Evolutionary conservation across 768 basidiomycete genomes (phyloP).

Genomic region (Podaxis sp.): DNA sequence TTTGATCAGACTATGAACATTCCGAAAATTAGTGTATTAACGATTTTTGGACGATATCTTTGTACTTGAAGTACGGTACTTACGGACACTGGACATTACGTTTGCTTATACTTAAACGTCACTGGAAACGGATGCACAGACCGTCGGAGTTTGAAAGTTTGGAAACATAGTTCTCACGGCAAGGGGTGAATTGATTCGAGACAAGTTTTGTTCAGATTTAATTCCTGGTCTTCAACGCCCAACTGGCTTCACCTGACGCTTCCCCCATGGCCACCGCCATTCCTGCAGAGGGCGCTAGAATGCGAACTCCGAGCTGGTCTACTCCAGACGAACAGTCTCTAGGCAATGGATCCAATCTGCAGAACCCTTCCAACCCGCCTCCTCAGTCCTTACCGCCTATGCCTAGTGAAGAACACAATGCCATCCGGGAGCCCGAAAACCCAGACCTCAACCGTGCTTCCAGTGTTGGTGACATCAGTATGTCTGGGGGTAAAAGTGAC

Average conservation of each 20-base stretch:
- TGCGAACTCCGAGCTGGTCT: conserved; percentile 47
- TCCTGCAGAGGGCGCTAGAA: conserved; percentile 28
- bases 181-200: background rate
- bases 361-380: conserved; percentile 27
- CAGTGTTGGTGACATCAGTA: conserved; percentile 42
- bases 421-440: conserved; percentile 47
- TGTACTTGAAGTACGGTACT: background rate
- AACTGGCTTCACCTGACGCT: conserved; percentile 1
- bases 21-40: background rate
- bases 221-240: background rate
- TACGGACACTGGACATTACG: background rate
- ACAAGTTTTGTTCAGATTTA: background rate
- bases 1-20: conserved; percentile 18
- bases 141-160: conserved; percentile 20
- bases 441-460: conserved; percentile 51
- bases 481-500: conserved; percentile 43
- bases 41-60: background rate
- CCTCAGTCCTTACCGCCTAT: conserved; percentile 38
- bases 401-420: conserved; percentile 44
- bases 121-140: conserved; percentile 8
- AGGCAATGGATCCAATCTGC: conserved; percentile 39
- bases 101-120: background rate
- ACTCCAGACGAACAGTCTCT: conserved; percentile 47
- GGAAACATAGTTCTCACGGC: background rate
- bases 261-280: conserved; percentile 31